These are phyloP conservation scores for Choiromyces venosus DNA, from an alignment of 495 filamentous ascomycete species.

Conservation along the genomic window DNA sequence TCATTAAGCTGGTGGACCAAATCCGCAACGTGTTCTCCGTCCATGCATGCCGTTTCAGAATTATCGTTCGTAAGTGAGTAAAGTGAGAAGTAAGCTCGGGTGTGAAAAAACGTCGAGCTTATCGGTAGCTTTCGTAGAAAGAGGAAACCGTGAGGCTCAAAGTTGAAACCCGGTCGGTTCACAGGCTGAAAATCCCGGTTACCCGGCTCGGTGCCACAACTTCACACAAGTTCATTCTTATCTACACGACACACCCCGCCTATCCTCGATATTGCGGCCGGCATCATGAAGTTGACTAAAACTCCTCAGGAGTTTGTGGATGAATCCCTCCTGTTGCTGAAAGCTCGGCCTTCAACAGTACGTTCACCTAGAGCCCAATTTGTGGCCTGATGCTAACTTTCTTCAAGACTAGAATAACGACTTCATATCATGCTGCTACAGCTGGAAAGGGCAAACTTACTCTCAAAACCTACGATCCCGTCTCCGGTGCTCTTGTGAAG, in stretches of 20 bases:
- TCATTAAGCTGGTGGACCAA: conserved; percentile 68
- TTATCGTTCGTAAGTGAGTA: neutral
- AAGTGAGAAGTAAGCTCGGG: neutral
- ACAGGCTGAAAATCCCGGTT: neutral
- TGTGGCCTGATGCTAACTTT: conserved; percentile 8
- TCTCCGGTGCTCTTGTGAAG: conserved; percentile 73
- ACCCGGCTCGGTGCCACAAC: neutral
- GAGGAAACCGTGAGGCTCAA: conserved; percentile 16
- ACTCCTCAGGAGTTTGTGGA: conserved; percentile 54
- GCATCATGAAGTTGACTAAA: conserved; percentile 50
- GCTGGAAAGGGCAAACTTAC: conserved; percentile 59
- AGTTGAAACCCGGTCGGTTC: neutral
- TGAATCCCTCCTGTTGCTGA: conserved; percentile 49
- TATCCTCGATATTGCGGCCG: neutral
- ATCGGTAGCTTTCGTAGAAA: neutral
- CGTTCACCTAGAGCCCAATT: conserved; percentile 11
- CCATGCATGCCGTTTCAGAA: conserved; percentile 26
- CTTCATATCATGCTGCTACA: conserved; percentile 37
- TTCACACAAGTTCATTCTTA: conserved; percentile 3
- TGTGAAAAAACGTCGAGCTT: neutral
- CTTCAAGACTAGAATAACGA: conserved; percentile 37
- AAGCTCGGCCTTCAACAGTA: conserved; percentile 50
- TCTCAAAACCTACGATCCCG: conserved; percentile 85
- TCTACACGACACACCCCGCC: neutral
- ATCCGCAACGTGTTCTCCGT: conserved; percentile 30